These are phyloP conservation scores for Neltuma alba DNA, from an alignment of 306 rosid genomes.

Conservation along the genomic window DNA sequence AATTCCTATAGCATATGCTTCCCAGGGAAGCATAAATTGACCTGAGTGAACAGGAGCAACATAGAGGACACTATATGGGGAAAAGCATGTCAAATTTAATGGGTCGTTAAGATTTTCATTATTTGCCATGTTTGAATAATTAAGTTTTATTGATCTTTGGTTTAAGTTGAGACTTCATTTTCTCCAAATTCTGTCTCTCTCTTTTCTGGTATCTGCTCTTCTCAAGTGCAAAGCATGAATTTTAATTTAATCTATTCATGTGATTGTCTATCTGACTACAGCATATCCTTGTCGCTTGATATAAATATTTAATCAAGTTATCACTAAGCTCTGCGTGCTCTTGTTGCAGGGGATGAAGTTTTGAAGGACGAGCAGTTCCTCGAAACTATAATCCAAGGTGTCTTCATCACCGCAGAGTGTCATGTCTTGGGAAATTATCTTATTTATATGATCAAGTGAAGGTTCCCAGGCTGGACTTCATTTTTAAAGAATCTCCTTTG, in stretches of 20 bases:
- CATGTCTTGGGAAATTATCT: constrained; percentile 22
- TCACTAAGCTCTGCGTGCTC: constrained; percentile 18
- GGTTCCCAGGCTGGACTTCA: constrained; percentile 20
- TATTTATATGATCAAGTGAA: constrained; percentile 21
- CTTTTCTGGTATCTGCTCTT: background rate
- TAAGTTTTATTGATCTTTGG: constrained; percentile 5
- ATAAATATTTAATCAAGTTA: constrained; percentile 28
- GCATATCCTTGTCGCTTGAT: constrained; percentile 22
- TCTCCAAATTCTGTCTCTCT: background rate
- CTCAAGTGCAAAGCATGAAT: background rate
- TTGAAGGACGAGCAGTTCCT: constrained; percentile 86
- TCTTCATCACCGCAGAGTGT: constrained; percentile 25
- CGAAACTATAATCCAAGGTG: constrained; percentile 86
- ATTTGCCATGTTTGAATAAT: background rate
- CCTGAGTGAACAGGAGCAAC: constrained; percentile 27
- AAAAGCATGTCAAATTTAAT: constrained; percentile 23
- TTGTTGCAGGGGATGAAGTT: constrained; percentile 68
- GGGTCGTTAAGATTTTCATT: background rate
- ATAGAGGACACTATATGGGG: background rate
- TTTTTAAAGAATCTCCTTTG: constrained; percentile 3
- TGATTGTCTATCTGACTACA: constrained; percentile 10
- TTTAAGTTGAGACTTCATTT: constrained; percentile 3
- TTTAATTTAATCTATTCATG: constrained; percentile 5
- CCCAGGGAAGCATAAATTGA: constrained; percentile 5
- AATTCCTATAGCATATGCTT: background rate